Conservation (phyloP, 352 stramenopile genomes). For the Phytophthora sp. region DNA sequence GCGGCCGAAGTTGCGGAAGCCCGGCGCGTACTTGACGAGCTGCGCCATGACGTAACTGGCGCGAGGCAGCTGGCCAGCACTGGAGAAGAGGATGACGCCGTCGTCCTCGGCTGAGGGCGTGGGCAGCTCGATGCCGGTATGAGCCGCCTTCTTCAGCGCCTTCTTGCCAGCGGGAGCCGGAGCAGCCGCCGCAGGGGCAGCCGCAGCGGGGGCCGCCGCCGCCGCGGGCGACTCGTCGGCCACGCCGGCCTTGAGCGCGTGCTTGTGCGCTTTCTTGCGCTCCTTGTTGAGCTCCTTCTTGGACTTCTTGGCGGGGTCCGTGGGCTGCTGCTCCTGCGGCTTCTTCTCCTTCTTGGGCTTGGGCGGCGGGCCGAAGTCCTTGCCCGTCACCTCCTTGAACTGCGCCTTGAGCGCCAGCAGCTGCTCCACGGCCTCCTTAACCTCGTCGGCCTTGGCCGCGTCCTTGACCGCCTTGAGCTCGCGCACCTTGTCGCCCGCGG, state of each 20-base stretch:
- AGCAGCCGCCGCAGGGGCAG: conserved; percentile 2
- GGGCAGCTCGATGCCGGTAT: conserved; percentile 49
- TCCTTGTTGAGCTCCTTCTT: conserved; percentile 92
- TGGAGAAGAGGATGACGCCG: conserved; percentile 70
- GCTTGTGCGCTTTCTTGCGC: conserved; percentile 86
- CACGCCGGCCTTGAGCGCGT: conserved; percentile 64
- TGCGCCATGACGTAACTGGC: conserved; percentile 70
- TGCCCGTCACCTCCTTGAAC: conserved; percentile 79
- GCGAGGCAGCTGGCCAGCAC: conserved; percentile 55
- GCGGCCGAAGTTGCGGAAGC: conserved; percentile 53
- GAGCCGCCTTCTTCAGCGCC: conserved; percentile 33
- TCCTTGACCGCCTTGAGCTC: conserved; percentile 70
- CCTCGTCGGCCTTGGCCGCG: conserved; percentile 44
- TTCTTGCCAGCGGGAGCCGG: conserved; percentile 21
- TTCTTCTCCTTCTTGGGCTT: conserved; percentile 76
- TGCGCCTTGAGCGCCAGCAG: conserved; percentile 78
- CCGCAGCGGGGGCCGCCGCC: conserved; percentile 13
- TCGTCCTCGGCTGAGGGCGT: conserved; percentile 51
- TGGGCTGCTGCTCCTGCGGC: conserved; percentile 17
- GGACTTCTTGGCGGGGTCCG: conserved; percentile 72
- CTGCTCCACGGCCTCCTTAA: conserved; percentile 57
- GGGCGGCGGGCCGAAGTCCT: conserved; percentile 68
- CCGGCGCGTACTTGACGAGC: conserved; percentile 55
- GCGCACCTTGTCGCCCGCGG: conserved; percentile 78
- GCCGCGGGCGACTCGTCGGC: conserved; percentile 13